These are phyloP conservation scores for Cutaneotrichosporon mucoides DNA, from an alignment of 1,284 basidiomycete species.

Conservation along the genomic window DNA sequence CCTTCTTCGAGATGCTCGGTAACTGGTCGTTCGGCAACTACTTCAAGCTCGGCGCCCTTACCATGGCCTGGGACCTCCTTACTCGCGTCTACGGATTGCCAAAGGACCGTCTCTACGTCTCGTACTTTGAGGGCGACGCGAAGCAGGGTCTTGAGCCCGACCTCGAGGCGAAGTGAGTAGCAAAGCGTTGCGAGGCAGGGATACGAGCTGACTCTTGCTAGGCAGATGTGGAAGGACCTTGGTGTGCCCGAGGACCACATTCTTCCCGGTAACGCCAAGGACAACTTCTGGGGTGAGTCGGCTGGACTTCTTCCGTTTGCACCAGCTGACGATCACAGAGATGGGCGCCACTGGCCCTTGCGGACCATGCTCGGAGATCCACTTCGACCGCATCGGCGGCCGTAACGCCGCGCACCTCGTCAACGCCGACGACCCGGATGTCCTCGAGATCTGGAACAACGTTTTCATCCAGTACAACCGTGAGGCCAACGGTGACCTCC, in stretches of 20 bases:
- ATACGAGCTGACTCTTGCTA: slow-evolving; percentile 12
- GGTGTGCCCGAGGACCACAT: slow-evolving; percentile 88
- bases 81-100: slow-evolving; percentile 80
- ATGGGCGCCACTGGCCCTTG: slow-evolving; percentile 99
- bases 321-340: slow-evolving; percentile 55
- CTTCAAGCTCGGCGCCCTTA: slow-evolving; percentile 95
- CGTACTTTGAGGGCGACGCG: slow-evolving; percentile 93
- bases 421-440: slow-evolving; percentile 93
- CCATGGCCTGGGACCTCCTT: slow-evolving; percentile 90
- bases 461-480: slow-evolving; percentile 99
- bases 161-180: slow-evolving; percentile 62
- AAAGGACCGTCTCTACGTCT: slow-evolving; percentile 89
- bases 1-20: slow-evolving; percentile 99
- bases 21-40: slow-evolving; percentile 99
- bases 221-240: slow-evolving; percentile 77
- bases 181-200: background rate
- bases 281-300: slow-evolving; percentile 98
- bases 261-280: slow-evolving; percentile 89
- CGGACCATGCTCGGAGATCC: slow-evolving; percentile 96
- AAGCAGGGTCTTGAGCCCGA: slow-evolving; percentile 85
- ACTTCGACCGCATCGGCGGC: slow-evolving; percentile 87
- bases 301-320: too few species aligned
- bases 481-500: slow-evolving; percentile 78
- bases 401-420: slow-evolving; percentile 88
- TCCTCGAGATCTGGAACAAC: slow-evolving; percentile 99